A percentile compares a stretch with the other conserved stretches of the same genome.
Conservation (phyloP, 768 basidiomycete species). For the Terana coerulea region DNA sequence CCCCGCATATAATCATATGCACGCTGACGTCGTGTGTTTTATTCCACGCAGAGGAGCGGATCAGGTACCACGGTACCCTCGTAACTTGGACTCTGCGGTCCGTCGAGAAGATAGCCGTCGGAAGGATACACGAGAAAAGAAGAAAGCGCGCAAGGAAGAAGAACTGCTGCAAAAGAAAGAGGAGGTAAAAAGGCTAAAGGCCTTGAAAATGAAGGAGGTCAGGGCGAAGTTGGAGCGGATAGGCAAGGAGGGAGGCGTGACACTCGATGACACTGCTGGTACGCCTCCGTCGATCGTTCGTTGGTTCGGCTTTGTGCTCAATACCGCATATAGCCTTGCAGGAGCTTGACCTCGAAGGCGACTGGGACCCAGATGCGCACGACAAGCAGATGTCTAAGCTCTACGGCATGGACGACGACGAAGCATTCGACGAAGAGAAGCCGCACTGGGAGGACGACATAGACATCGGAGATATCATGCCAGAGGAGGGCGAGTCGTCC, state of each 20-base stretch:
- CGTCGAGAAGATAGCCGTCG: slow-evolving; percentile 74
- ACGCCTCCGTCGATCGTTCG: not conserved
- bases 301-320: not conserved
- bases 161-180: slow-evolving; percentile 71
- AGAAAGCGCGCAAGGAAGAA: slow-evolving; percentile 75
- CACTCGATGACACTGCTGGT: slow-evolving; percentile 33
- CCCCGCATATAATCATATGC: not conserved
- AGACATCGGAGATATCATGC: slow-evolving; percentile 64
- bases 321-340: slow-evolving; percentile 43
- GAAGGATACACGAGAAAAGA: slow-evolving; percentile 79
- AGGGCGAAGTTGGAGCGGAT: slow-evolving; percentile 71
- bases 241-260: slow-evolving; percentile 63
- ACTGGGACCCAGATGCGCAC: slow-evolving; percentile 87
- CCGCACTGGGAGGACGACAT: slow-evolving; percentile 93
- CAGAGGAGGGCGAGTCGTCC: slow-evolving; percentile 25
- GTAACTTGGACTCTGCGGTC: slow-evolving; percentile 58
- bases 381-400: slow-evolving; percentile 78
- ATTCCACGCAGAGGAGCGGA: slow-evolving; percentile 59
- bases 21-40: slow-evolving; percentile 17
- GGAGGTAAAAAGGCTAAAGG: slow-evolving; percentile 76
- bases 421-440: slow-evolving; percentile 47
- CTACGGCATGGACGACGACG: slow-evolving; percentile 48
- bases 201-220: slow-evolving; percentile 82
- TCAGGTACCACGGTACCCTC: slow-evolving; percentile 71
- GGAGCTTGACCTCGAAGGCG: slow-evolving; percentile 82